Evolutionary conservation across 352 stramenopile genomes (phyloP).

Genomic region (Pythium rishiriense): DNA sequence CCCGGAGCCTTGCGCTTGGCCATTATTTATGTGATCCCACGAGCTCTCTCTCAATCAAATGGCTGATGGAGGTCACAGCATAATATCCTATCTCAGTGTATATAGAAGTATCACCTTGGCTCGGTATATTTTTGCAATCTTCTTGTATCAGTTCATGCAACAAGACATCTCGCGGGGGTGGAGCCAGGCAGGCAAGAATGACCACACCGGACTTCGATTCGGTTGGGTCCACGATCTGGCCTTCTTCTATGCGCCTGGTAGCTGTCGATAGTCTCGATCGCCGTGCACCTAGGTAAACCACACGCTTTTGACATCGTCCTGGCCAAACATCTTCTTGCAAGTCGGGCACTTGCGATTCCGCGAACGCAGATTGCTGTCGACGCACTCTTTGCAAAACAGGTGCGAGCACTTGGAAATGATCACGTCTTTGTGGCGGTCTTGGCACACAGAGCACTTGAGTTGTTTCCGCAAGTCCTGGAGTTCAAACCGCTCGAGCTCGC

Average conservation of each 20-base stretch:
- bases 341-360: slow-evolving; percentile 89
- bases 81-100: slow-evolving; percentile 3
- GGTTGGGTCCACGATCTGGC: background rate
- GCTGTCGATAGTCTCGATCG: background rate
- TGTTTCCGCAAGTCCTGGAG: slow-evolving; percentile 81
- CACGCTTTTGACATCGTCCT: slow-evolving; percentile 85
- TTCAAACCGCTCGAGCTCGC: slow-evolving; percentile 78
- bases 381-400: slow-evolving; percentile 89
- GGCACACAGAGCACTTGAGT: slow-evolving; percentile 84
- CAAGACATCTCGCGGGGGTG: too few species aligned
- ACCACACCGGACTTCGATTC: too few species aligned
- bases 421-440: slow-evolving; percentile 83
- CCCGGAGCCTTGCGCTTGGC: slow-evolving; percentile 39
- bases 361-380: slow-evolving; percentile 87
- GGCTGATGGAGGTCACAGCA: background rate
- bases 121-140: too few species aligned
- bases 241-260: too few species aligned
- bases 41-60: slow-evolving; percentile 10
- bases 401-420: slow-evolving; percentile 89
- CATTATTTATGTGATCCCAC: slow-evolving; percentile 15
- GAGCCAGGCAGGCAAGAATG: too few species aligned
- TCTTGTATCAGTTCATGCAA: too few species aligned
- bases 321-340: slow-evolving; percentile 91
- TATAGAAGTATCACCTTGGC: background rate
- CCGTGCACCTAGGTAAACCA: slow-evolving; percentile 70